Evolutionary conservation across 1,284 basidiomycete species (phyloP), one percentile per base, ranked within the genome.

Genomic region (Apiotrichum domesticum): DNA sequence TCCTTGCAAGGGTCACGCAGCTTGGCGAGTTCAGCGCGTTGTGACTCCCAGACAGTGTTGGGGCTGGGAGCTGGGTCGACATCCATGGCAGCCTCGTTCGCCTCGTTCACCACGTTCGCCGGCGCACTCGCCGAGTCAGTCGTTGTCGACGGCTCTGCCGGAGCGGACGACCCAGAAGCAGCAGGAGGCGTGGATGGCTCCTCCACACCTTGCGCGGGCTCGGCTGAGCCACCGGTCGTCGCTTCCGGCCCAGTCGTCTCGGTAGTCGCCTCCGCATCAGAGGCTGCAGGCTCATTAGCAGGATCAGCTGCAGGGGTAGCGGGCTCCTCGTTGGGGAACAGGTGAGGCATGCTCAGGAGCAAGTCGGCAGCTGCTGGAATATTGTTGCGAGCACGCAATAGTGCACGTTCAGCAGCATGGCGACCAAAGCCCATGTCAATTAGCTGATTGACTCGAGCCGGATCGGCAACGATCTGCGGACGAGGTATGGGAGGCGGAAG

Each of bases 391-490:
- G 87, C 86, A 29, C 93, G 87, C 21, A 82, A 74, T 21, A 99
- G 79, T 4, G 95, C 95, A 55, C 85, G 83, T 68, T 90, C 87
- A 1, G 88, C 89, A 4, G 90, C 88, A 43, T 83, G 83, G 8
- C 90, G 84, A 33, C 88, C 85, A 78, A 98, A 99, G 51, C 96
- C 96, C 96, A 99, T 98, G 65, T 98, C 95, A 14, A 85, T 86
- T 50, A 98, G 80, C 66, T 91, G 87, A 50, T 84, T 82, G 47
- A 97, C 84, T 35, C 86, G 84, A 55, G 80, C 81, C 67, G 90
- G 87, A 67, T 90, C 88, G 0, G 87, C 84, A 3, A 82, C 60
- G n/a, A 65, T 32, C 21, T 59, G 61, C 3, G 58, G 46, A 2
- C 56, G 55, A n/a, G 51, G 51, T 3, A 46, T 48, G 10, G 59